A percentile compares a stretch with the other conserved stretches of the same genome.
These are phyloP conservation scores for Triangularia verruculosa DNA, from an alignment of 2,329 filamentous ascomycete species.

Conservation along the genomic window DNA sequence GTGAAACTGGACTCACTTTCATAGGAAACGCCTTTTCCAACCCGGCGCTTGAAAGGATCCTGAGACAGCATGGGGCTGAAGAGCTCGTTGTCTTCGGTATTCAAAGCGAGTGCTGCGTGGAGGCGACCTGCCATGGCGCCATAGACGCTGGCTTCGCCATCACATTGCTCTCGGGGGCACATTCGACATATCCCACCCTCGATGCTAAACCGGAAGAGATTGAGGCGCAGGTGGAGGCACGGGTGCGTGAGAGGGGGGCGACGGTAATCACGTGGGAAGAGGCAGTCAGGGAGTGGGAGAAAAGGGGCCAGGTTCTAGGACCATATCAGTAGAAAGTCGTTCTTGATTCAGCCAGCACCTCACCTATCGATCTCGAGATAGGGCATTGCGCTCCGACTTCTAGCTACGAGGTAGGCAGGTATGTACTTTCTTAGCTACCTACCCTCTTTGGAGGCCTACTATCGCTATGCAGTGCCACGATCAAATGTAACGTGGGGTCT, in stretches of 20 bases:
- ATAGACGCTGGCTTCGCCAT: constrained; percentile 32
- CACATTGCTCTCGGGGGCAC: constrained; percentile 31
- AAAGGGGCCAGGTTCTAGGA: neutral
- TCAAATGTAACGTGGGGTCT: neutral
- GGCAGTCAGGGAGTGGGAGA: constrained; percentile 13
- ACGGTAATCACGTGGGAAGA: constrained; percentile 28
- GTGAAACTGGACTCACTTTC: neutral
- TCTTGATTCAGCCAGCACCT: neutral
- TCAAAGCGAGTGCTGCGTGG: constrained; percentile 35
- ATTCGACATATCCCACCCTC: constrained; percentile 32
- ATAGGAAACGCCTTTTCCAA: constrained; percentile 34
- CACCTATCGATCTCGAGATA: neutral
- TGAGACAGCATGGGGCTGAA: constrained; percentile 26
- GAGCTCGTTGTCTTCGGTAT: constrained; percentile 32
- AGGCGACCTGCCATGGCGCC: constrained; percentile 29
- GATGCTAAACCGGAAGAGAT: constrained; percentile 28
- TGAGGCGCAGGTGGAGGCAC: constrained; percentile 30
- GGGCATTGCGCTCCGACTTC: neutral
- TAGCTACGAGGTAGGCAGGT: neutral
- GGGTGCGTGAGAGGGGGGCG: constrained; percentile 25
- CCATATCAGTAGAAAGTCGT: neutral
- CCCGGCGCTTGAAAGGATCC: constrained; percentile 27
- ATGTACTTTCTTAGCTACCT: neutral
- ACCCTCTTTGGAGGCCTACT: neutral
- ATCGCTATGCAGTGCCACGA: neutral